Conservation (phyloP, 2,329 filamentous ascomycete species). For the Neopestalotiopsis clavispora region DNA sequence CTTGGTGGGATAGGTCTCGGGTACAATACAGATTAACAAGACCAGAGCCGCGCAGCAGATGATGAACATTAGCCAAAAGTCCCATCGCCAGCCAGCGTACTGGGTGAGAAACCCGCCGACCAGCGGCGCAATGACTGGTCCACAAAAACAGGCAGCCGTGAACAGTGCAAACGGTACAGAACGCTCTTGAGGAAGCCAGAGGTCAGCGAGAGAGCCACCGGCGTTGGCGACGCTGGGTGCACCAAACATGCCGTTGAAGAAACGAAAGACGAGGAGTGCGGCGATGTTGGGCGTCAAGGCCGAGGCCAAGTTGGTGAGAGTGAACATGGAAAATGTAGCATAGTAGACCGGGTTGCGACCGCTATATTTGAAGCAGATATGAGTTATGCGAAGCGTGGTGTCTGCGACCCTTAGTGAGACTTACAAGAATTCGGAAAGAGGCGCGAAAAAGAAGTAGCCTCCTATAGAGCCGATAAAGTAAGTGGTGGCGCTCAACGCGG, state of each 20-base stretch:
- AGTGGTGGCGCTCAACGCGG: neutral
- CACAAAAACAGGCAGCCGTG: constrained; percentile 21
- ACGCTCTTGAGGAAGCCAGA: constrained; percentile 40
- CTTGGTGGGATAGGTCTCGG: constrained; percentile 40
- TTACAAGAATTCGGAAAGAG: constrained; percentile 9
- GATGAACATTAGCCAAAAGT: constrained; percentile 45
- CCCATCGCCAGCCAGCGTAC: constrained; percentile 34
- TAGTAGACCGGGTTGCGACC: constrained; percentile 2
- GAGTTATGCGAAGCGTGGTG: neutral
- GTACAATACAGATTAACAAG: constrained; percentile 30
- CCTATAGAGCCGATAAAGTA: constrained; percentile 2
- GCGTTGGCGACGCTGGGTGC: constrained; percentile 47
- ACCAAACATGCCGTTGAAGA: constrained; percentile 50
- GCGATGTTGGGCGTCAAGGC: constrained; percentile 49
- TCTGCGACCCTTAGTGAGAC: neutral
- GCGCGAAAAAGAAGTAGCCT: constrained; percentile 4
- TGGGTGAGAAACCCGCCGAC: constrained; percentile 22
- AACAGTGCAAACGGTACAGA: constrained; percentile 43
- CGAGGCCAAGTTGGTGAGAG: constrained; percentile 44
- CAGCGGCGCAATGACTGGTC: constrained; percentile 13
- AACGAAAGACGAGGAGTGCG: constrained; percentile 37
- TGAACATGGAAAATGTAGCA: neutral
- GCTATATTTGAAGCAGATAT: neutral
- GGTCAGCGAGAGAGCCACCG: constrained; percentile 47
- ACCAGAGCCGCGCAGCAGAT: constrained; percentile 37